Evolutionary conservation across 495 filamentous ascomycete species (phyloP).

Genomic region (Aspergillus wentii): DNA sequence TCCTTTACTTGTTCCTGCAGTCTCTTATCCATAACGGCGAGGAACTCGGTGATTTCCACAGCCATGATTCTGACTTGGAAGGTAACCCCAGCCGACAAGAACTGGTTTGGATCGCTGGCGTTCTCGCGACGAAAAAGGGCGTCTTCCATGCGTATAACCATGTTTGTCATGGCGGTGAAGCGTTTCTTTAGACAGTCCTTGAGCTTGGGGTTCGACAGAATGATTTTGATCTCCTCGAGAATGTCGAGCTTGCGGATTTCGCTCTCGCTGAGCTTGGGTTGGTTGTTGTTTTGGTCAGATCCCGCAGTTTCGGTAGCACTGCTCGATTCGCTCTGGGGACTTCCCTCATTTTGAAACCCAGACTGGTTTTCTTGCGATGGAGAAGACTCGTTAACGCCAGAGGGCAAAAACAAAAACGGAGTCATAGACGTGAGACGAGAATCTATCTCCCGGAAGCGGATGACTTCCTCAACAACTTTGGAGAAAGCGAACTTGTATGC

Average conservation of each 20-base stretch:
- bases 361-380: too few species aligned
- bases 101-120: neutral
- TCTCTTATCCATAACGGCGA: conserved; percentile 11
- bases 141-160: conserved; percentile 15
- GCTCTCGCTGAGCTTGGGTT: too few species aligned
- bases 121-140: neutral
- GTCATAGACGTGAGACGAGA: conserved; percentile 4
- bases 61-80: conserved; percentile 4
- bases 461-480: conserved; percentile 16
- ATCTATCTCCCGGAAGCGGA: conserved; percentile 12
- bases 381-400: too few species aligned
- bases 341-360: too few species aligned
- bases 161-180: conserved; percentile 22
- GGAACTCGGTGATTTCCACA: conserved; percentile 10
- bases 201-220: conserved; percentile 11
- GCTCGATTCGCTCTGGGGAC: too few species aligned
- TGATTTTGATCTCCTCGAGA: conserved; percentile 14
- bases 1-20: conserved; percentile 7
- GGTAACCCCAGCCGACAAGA: conserved; percentile 8
- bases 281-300: neutral
- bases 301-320: neutral
- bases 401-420: too few species aligned
- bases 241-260: conserved; percentile 1
- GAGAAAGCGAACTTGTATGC: conserved; percentile 19
- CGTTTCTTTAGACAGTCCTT: conserved; percentile 4